A percentile compares a stretch with the other conserved stretches of the same genome.
These are phyloP conservation scores for Vitis riparia DNA, from an alignment of 164 flowering plant species.

Conservation along the genomic window DNA sequence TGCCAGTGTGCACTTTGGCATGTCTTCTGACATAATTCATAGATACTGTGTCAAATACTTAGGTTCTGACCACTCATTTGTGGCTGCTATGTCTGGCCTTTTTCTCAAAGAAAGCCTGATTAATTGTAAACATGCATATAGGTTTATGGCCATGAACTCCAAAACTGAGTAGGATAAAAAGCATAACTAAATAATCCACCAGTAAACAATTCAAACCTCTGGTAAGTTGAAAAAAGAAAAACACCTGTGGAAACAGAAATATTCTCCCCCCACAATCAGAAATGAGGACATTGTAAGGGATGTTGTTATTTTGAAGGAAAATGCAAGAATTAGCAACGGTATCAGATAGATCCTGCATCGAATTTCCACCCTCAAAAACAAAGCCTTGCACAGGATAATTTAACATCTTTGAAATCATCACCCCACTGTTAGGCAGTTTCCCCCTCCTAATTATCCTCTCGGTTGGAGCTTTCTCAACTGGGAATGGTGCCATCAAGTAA, in stretches of 20 bases:
- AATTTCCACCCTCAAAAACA: constrained; percentile 73
- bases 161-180: too few species aligned
- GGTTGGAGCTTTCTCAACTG: constrained; percentile 70
- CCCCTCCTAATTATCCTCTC: constrained; percentile 23
- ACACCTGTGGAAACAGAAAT: constrained; percentile 84
- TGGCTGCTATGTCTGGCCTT: too few species aligned
- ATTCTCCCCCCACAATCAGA: constrained; percentile 63
- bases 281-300: constrained; percentile 80
- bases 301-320: constrained; percentile 68
- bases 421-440: constrained; percentile 26
- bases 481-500: constrained; percentile 60
- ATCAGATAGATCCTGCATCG: constrained; percentile 51
- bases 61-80: too few species aligned
- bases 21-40: too few species aligned
- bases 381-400: constrained; percentile 78
- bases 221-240: too few species aligned
- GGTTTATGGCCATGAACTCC: too few species aligned
- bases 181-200: not conserved
- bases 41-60: too few species aligned
- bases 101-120: too few species aligned
- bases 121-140: too few species aligned
- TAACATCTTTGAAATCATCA: constrained; percentile 48
- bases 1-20: too few species aligned
- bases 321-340: constrained; percentile 62
- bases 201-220: not conserved